phyloP scores from a whole-genome alignment of 2,329 filamentous ascomycete species.

The Fusarium anthophilum region DNA sequence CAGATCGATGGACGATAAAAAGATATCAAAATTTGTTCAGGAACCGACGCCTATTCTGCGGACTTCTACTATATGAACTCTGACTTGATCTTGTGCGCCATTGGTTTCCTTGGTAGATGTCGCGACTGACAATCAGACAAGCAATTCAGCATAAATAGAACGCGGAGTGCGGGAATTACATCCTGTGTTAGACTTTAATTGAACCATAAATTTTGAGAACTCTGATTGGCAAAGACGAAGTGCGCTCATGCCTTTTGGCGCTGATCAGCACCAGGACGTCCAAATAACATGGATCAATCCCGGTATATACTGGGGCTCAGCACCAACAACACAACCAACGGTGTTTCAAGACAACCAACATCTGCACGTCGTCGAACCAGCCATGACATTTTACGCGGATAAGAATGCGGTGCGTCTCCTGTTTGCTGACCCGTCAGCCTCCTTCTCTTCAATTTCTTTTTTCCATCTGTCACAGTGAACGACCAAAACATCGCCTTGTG shows the following conservation, averaged over 20 bases:
- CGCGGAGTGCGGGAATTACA: neutral
- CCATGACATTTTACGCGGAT: accelerated
- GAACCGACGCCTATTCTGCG: neutral
- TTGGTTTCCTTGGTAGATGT: neutral
- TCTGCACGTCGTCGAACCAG: neutral
- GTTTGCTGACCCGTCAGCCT: too few species aligned
- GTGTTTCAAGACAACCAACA: neutral
- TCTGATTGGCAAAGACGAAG: accelerated
- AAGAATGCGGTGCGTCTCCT: neutral
- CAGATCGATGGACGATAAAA: neutral
- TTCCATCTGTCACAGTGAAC: neutral
- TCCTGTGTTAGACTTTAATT: neutral
- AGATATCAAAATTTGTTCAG: accelerated
- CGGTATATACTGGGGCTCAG: neutral
- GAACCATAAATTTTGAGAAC: accelerated
- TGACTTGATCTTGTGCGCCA: neutral
- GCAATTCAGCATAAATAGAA: neutral
- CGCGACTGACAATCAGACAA: neutral
- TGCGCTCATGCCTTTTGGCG: neutral
- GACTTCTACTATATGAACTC: neutral
- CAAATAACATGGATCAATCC: neutral
- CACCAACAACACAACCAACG: neutral
- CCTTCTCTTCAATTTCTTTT: neutral
- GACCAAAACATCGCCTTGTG: neutral
- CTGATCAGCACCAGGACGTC: neutral